phyloP scores from a whole-genome alignment of 1,284 basidiomycete genomes.

The Apiotrichum sp. region DNA sequence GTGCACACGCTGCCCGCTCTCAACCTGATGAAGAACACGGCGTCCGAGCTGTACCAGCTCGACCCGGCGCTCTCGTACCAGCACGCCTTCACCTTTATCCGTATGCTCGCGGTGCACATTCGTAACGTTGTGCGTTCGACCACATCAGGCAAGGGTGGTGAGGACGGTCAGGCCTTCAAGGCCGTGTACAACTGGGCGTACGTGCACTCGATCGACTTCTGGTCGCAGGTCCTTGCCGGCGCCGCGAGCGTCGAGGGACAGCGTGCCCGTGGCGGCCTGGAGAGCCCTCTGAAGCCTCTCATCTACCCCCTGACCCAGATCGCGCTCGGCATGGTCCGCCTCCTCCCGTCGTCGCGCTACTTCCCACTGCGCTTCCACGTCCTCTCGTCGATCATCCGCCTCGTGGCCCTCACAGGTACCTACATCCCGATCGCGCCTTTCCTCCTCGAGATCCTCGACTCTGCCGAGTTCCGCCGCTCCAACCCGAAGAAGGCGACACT shows the following conservation, averaged over 20 bases:
- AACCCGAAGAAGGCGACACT: slow-evolving; percentile 82
- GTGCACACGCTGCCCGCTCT: slow-evolving; percentile 85
- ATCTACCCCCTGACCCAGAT: slow-evolving; percentile 96
- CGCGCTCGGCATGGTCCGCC: slow-evolving; percentile 81
- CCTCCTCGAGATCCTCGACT: slow-evolving; percentile 79
- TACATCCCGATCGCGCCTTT: slow-evolving; percentile 84
- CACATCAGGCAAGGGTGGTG: slow-evolving; percentile 28
- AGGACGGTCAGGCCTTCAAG: slow-evolving; percentile 70
- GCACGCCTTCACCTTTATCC: slow-evolving; percentile 93
- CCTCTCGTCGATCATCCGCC: slow-evolving; percentile 62
- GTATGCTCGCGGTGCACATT: slow-evolving; percentile 89
- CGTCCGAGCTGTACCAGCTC: slow-evolving; percentile 82
- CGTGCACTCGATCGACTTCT: slow-evolving; percentile 93
- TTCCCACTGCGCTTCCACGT: slow-evolving; percentile 75
- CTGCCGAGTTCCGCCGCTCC: slow-evolving; percentile 63
- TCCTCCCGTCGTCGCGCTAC: slow-evolving; percentile 73
- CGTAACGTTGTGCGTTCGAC: slow-evolving; percentile 53
- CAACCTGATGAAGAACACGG: slow-evolving; percentile 97
- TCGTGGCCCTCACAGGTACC: slow-evolving; percentile 69
- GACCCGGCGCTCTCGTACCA: slow-evolving; percentile 62
- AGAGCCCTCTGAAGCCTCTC: slow-evolving; percentile 76
- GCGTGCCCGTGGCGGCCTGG: slow-evolving; percentile 52
- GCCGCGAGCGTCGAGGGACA: slow-evolving; percentile 63
- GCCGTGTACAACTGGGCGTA: slow-evolving; percentile 99
- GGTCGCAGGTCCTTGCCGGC: slow-evolving; percentile 79